phyloP scores from a whole-genome alignment of 306 rosid species.

The Cajanus cajan region DNA sequence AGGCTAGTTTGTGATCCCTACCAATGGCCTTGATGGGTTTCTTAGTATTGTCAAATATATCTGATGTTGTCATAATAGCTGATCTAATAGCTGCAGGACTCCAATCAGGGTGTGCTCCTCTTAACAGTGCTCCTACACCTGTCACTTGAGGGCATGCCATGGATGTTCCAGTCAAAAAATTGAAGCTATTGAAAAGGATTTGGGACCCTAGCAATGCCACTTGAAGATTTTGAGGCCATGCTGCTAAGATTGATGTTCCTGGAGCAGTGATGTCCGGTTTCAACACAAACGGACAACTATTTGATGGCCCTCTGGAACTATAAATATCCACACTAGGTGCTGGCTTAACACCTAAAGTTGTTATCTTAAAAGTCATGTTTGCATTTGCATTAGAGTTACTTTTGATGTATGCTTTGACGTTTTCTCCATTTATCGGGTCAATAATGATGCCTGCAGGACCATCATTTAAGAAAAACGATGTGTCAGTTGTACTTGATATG shows the following conservation, averaged over 20 bases:
- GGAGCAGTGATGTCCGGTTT: constrained; percentile 82
- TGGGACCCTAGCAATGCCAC: background rate
- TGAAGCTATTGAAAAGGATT: constrained; percentile 30
- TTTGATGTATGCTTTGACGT: constrained; percentile 45
- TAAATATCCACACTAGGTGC: constrained; percentile 54
- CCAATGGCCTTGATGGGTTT: too few species aligned
- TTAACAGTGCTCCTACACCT: constrained; percentile 62
- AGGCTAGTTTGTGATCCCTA: too few species aligned
- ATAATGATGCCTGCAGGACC: constrained; percentile 33
- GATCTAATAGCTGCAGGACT: too few species aligned
- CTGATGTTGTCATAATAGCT: too few species aligned
- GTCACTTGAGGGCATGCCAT: too few species aligned
- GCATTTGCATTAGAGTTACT: constrained; percentile 26
- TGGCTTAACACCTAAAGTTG: constrained; percentile 46
- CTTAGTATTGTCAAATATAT: too few species aligned
- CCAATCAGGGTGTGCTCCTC: constrained; percentile 52
- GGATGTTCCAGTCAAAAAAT: constrained; percentile 55
- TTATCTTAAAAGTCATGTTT: constrained; percentile 35
- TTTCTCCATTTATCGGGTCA: constrained; percentile 38
- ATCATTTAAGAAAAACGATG: background rate
- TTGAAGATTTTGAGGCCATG: constrained; percentile 61
- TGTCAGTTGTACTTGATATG: constrained; percentile 39
- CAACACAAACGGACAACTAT: constrained; percentile 48
- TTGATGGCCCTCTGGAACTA: too few species aligned
- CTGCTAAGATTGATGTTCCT: constrained; percentile 61